A percentile compares a stretch with the other conserved stretches of the same genome.
Evolutionary conservation across 140 eudicot species (phyloP).

Genomic region (Stevia rebaudiana): DNA sequence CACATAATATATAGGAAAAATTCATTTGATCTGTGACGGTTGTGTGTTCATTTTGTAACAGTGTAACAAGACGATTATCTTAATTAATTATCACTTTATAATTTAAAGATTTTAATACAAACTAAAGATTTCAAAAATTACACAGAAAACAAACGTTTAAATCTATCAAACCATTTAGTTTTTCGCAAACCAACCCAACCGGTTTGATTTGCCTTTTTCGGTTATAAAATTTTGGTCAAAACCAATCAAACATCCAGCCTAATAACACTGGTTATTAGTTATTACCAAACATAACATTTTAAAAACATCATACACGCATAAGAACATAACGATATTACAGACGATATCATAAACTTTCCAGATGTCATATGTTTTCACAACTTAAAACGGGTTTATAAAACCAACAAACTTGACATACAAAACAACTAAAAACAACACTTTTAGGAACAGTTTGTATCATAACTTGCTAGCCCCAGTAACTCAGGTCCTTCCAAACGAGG

Average conservation of each 20-base stretch:
- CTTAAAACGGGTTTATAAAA: conserved; percentile 23
- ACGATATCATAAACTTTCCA: conserved; percentile 25
- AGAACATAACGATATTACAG: conserved; percentile 28
- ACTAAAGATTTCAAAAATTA: too few species aligned
- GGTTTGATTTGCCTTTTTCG: background rate
- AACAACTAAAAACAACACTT: conserved; percentile 10
- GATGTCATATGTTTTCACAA: conserved; percentile 23
- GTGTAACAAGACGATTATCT: too few species aligned
- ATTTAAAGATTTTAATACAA: too few species aligned
- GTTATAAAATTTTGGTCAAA: background rate
- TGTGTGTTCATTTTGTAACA: too few species aligned
- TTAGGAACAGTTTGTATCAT: conserved; percentile 70
- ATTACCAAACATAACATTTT: conserved; percentile 17
- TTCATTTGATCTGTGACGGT: too few species aligned
- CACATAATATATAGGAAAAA: too few species aligned
- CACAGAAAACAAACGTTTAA: too few species aligned
- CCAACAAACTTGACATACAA: conserved; percentile 26
- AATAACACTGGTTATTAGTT: conserved; percentile 1
- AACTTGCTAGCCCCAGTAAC: conserved; percentile 72
- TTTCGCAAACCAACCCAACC: too few species aligned
- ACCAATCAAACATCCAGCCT: background rate
- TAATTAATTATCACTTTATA: too few species aligned
- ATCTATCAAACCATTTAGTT: too few species aligned
- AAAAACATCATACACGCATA: conserved; percentile 17
- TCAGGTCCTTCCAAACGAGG: conserved; percentile 98